Conservation (phyloP, 2,329 filamentous ascomycete genomes). For the Diaporthe humulicola region DNA sequence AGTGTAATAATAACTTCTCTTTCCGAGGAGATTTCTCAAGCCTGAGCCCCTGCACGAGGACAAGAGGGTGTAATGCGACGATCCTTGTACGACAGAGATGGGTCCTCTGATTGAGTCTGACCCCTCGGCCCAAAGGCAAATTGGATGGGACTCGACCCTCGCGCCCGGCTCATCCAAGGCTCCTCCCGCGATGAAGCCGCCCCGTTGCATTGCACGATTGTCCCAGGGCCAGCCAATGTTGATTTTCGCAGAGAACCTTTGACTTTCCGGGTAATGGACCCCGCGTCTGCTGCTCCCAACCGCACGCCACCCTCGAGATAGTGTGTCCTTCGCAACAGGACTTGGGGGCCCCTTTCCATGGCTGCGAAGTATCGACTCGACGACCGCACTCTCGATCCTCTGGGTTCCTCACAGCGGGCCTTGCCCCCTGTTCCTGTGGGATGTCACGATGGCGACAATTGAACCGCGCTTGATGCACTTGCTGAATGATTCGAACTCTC, state of each 20-base stretch:
- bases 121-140: slow-evolving; percentile 29
- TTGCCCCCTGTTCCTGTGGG: slow-evolving; percentile 28
- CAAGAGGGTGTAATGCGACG: slow-evolving; percentile 8
- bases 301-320: slow-evolving; percentile 27
- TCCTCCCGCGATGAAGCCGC: slow-evolving; percentile 28
- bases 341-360: slow-evolving; percentile 37
- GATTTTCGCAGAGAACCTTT: slow-evolving; percentile 18
- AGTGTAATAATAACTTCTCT: not conserved
- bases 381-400: slow-evolving; percentile 42
- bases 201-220: slow-evolving; percentile 27
- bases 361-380: slow-evolving; percentile 53
- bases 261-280: slow-evolving; percentile 32
- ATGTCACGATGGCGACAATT: slow-evolving; percentile 72
- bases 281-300: slow-evolving; percentile 13
- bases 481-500: slow-evolving; percentile 69
- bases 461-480: slow-evolving; percentile 77
- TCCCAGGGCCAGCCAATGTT: slow-evolving; percentile 26
- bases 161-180: slow-evolving; percentile 1
- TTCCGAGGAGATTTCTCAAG: not conserved
- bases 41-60: not conserved
- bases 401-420: slow-evolving; percentile 27
- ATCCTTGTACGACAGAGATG: slow-evolving; percentile 23
- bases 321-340: slow-evolving; percentile 21
- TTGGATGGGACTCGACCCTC: slow-evolving; percentile 30
- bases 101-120: slow-evolving; percentile 25